Evolutionary conservation across 176 grass and related monocot genomes (phyloP).

Genomic region (Eremochloa ophiuroides): DNA sequence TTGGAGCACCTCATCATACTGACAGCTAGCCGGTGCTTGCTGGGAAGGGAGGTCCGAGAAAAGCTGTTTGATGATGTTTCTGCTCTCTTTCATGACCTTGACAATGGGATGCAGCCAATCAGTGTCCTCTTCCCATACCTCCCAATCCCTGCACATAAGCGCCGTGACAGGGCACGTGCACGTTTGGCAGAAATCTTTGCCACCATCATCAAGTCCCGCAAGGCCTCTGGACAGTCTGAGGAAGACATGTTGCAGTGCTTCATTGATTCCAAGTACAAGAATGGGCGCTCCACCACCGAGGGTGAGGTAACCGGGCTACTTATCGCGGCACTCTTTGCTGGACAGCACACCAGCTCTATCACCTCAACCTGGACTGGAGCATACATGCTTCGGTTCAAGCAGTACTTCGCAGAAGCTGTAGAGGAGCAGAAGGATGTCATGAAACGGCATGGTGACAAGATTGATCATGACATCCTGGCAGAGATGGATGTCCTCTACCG

Average conservation of each 20-base stretch:
- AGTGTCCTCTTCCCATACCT: constrained; percentile 96
- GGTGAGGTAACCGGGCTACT: constrained; percentile 79
- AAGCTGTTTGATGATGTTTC: constrained; percentile 98
- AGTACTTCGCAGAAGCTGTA: constrained; percentile 57
- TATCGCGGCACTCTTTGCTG: constrained; percentile 89
- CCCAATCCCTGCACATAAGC: constrained; percentile 71
- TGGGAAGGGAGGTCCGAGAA: constrained; percentile 92
- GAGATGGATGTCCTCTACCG: constrained; percentile 97
- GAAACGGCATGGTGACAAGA: constrained; percentile 65
- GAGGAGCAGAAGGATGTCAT: constrained; percentile 94
- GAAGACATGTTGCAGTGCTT: constrained; percentile 99
- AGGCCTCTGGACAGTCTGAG: constrained; percentile 63
- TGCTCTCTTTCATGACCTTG: constrained; percentile 92
- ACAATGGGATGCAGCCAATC: constrained; percentile 88
- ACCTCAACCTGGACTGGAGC: constrained; percentile 98
- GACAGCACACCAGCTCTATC: constrained; percentile 96
- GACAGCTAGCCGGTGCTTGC: constrained; percentile 87
- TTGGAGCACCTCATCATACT: constrained; percentile 97
- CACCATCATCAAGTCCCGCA: constrained; percentile 88
- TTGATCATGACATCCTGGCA: constrained; percentile 87
- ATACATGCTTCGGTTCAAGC: constrained; percentile 66
- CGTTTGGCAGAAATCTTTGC: constrained; percentile 82
- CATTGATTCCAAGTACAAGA: constrained; percentile 98
- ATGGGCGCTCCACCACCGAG: constrained; percentile 75
- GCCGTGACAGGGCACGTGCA: constrained; percentile 66